Base-by-base conservation (phyloP, 768 basidiomycete genomes). In the Obba rivulosa region DNA sequence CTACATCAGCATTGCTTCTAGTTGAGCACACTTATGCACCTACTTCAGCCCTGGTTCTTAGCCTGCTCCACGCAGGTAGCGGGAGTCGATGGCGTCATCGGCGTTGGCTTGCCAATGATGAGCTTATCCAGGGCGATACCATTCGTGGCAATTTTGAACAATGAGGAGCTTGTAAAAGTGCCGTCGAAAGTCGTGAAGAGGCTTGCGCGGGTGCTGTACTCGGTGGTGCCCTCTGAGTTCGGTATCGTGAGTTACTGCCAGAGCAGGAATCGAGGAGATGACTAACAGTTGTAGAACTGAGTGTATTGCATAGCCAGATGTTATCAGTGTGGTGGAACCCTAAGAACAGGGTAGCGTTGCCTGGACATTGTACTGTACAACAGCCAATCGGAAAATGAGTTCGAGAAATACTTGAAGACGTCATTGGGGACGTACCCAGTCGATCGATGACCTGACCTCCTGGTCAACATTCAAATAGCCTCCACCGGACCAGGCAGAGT, bases 51-150 rank as follows among this genome's bases (percentile, higher is more conserved):
- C 51, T 74, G 51, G 10, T 52, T 57, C 55, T 79, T 76, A 0
- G 82, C 87, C 62, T 79, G 66, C 17, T 69, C 55, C 28, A 87
- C 64, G 62, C 87, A 90, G 2, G 63, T 60, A 0, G 79, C 74
- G 17, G 89, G 69, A 13, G 74, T 75, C 1, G 69, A 59, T 2
- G 82, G 71, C 4, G 57, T 56, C 0, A 70, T 47, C 35, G 51
- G 60, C 1, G 79, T 80, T 1, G 85, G 86, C 64, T 90, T 90
- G 3, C 85, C 86, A 57, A 90, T 85, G 51, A 88, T 79, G 43
- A 88, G 70, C 65, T 90, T 88, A 60, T 75, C 62, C 38, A 79
- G 57, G 3, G 72, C 61, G 8, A 88, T 76, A 18, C 83, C 83
- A 49, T 66, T 76, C 2, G 72, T 71, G 42, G 76, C 75, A 45